Base-by-base conservation (phyloP, 2,329 filamentous ascomycete species). In the Colletotrichum lini region DNA sequence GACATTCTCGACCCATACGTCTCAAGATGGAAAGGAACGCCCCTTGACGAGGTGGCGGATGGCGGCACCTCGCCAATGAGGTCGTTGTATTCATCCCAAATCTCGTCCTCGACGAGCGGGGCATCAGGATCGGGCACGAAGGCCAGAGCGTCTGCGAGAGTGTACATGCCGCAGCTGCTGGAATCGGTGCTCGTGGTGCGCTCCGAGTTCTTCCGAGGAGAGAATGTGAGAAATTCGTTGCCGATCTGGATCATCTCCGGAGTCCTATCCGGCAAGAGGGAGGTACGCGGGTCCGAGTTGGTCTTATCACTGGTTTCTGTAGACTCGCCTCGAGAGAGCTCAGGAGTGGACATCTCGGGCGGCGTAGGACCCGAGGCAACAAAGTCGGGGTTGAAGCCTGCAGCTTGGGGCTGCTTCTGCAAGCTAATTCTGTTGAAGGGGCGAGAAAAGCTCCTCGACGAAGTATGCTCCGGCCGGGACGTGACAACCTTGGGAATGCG, bases 31-130 rank as follows among this genome's bases (percentile, higher is more conserved):
- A 91, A 88, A 26, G 90, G 86, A 66, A 85, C 78, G 0, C 87
- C 88, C 35, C 85, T 84, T 0, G 90, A 91, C 0, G 89, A 90
- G 1, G 86, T 87, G 6, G 86, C 83, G 0, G 89, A 90, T 1
- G 82, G 81, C 2, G 86, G 85, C 1, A 81, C 81, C 13, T 94
- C 91, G 63, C 93, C 93, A 65, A 98, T 88, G 15, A 98, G 84
- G 76, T 98, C 96, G 74, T 98, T 92, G 78, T 97, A 98, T 81
- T 97, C 96, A 62, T 95, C 92, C 96, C 96, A 98, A 2, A 98
- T 88, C 78, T 98, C 96, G 76, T 98, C 96, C 74, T 97, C 93
- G 1, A 84, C 90, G 4, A 92, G 86, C 0, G 90, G 91, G 4
- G 90, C 89, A 54, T 85, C 85, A 1, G 89, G 85, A 3, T 85